Evolutionary conservation across 305 asterid species (phyloP), one percentile per base, ranked within the genome.

Genomic region (Rubia balearica): DNA sequence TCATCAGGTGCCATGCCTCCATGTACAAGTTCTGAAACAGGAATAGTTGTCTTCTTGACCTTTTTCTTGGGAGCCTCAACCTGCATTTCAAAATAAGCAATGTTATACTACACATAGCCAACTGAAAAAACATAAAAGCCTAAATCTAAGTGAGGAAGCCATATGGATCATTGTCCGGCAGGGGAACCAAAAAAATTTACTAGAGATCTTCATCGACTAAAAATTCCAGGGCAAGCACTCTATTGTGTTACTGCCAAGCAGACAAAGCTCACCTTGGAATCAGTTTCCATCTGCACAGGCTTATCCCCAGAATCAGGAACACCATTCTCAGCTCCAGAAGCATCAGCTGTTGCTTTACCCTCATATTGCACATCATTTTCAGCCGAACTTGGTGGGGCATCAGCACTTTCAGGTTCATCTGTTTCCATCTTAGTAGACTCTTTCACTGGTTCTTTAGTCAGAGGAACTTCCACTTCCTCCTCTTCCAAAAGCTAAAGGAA

Each of bases 11-110:
- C 76, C 81, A 94, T 79, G 65, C 88, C 91, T 67, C 98, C 98
- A 67, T 81, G 81, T 40, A 94, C 88, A 51, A 78, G 71, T 75
- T 87, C 97, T 7, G 96, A 79, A 56, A 94, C 92, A 13, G 96
- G 90, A 60, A 94, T 87, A 55, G 61, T 83, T 19, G 87, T 85
- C 79, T 91, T 94, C 81, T 76, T 91, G 16, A 94, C 95, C 85
- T 91, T 94, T 69, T 85, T 94, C 90, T 94, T 94, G 2, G 96
- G 87, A 71, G 85, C 90, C 71, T 91, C 97, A 71, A 72, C 86
- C 97, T 93, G 86, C 76, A 30, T 51, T 51, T 16, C 22, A 75
- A 74, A 68, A 75, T 19, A 69, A 21, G 46, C 46, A 63, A 27
- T 19, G 42, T 24, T 17, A 45, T 53, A 49, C 8, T 43, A 46